A percentile compares a stretch with the other conserved stretches of the same genome.
Conservation (phyloP, 1,139 yeast genomes). For the Groenewaldozyma auringiensis region DNA sequence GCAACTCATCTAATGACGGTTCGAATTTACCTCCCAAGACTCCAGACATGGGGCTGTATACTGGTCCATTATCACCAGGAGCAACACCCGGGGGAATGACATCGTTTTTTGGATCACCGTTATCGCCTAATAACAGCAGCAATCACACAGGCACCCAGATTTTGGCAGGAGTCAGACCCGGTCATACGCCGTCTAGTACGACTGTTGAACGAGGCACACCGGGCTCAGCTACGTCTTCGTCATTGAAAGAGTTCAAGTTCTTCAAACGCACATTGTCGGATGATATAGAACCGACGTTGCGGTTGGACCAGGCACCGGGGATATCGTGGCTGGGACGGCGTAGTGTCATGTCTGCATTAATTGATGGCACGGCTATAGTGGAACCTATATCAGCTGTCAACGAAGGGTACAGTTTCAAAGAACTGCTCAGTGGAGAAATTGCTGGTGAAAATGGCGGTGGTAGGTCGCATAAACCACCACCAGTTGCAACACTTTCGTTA, state of each 20-base stretch:
- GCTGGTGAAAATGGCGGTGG: background rate
- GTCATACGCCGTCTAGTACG: constrained; percentile 1
- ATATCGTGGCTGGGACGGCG: constrained; percentile 52
- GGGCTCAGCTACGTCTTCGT: constrained; percentile 14
- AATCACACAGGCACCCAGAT: background rate
- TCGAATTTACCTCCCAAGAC: background rate
- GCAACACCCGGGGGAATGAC: background rate
- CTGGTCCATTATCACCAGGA: background rate
- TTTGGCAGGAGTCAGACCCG: background rate
- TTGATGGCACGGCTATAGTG: constrained; percentile 74
- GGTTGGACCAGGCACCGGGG: constrained; percentile 54
- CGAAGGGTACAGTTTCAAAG: constrained; percentile 37
- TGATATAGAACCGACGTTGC: constrained; percentile 69
- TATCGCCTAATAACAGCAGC: background rate
- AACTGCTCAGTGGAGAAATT: background rate
- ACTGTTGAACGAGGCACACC: constrained; percentile 4
- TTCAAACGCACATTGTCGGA: constrained; percentile 60
- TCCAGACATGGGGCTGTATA: background rate
- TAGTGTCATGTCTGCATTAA: constrained; percentile 54
- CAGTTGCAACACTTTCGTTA: constrained; percentile 65
- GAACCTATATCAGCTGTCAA: constrained; percentile 85
- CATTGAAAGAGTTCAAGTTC: constrained; percentile 49
- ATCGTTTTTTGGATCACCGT: background rate
- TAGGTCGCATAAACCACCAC: constrained; percentile 24
- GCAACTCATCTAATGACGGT: constrained; percentile 1